Base-by-base conservation (phyloP, 345 rosid species). In the Iberis pinnata region DNA sequence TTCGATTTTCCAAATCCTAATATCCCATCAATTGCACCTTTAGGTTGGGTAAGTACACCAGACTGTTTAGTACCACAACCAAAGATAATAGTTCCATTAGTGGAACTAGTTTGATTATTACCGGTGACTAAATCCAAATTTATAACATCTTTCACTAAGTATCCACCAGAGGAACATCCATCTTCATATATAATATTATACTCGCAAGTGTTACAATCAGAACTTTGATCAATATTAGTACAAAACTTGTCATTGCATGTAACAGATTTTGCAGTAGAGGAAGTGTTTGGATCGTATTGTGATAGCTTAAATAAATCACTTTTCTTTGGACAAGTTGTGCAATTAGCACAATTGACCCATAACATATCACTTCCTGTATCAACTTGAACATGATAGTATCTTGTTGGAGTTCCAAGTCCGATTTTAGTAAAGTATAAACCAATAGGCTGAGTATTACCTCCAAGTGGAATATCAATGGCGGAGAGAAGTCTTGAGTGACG, bases 311-410 rank as follows among this genome's bases (percentile, higher is more conserved):
- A 96, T 25, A 90, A 77, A 31, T 84, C 80, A 31, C 88, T 87
- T 65, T 81, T 81, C 43, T 63, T 67, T 5, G 95, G 98, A 64
- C 98, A 90, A 43, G 67, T 79, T 45, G 43, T 53, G 48, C 98
- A 90, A 35, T 76, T 86, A 43, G 60, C 74, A 58, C 96, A 87
- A 64, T 87, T 90, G 59, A 90, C 92, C 98, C 98, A 90, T 4
- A 90, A 75, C 67, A 76, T 74, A 71, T 90, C 98, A 63, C 96
- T 90, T 58, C 98, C 98, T 9, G 96, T 87, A 57, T 90, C 98
- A 56, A 90, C 92, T 73, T 90, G 98, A 35, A 90, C 98, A 41
- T 67, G 77, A 51, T 53, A 81, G 38, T 87, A 84, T 70, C 75
- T 71, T 45, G 96, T 27, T 20, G 98, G 98, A 42, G 65, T 79